Percentiles rank a stretch among this genome's conserved stretches.
These are phyloP conservation scores for Paecilomyces niveus DNA, from an alignment of 2,329 filamentous ascomycete genomes.

Conservation along the genomic window DNA sequence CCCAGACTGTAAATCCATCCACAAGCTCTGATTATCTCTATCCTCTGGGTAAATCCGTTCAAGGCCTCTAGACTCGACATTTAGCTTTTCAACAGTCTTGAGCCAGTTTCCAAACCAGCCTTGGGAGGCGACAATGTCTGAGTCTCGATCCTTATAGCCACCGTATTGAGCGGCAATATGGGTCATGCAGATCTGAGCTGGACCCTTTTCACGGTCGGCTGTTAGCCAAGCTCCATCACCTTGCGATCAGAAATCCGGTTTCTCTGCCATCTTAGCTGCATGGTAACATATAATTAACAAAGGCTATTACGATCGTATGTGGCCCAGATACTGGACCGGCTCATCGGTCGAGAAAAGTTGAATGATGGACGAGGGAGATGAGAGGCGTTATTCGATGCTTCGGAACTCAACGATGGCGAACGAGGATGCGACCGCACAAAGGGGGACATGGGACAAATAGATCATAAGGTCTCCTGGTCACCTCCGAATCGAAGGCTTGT, in stretches of 20 bases:
- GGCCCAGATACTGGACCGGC: constrained; percentile 39
- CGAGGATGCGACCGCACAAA: constrained; percentile 57
- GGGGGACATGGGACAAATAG: constrained; percentile 59
- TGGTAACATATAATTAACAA: not conserved
- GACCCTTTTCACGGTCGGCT: not conserved
- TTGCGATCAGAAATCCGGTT: not conserved
- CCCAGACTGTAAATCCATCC: too few relatives aligned
- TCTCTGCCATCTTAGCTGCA: not conserved
- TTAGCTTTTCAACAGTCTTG: not conserved
- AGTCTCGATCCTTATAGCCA: not conserved
- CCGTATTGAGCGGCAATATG: not conserved
- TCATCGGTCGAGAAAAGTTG: constrained; percentile 90
- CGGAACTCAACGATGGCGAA: constrained; percentile 79
- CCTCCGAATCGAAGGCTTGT: too few relatives aligned
- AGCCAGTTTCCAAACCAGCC: not conserved
- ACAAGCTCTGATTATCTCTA: too few relatives aligned
- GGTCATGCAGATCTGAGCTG: not conserved
- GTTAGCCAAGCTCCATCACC: not conserved
- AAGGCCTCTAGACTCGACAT: not conserved
- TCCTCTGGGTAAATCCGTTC: not conserved
- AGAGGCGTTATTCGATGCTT: constrained; percentile 58
- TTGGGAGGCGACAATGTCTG: not conserved
- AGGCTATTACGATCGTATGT: too few relatives aligned
- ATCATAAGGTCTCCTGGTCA: too few relatives aligned
- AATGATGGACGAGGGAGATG: too few relatives aligned